Evolutionary conservation across 768 basidiomycete species (phyloP), one percentile per base, ranked within the genome.

Genomic region (Lentinula guzmanii): DNA sequence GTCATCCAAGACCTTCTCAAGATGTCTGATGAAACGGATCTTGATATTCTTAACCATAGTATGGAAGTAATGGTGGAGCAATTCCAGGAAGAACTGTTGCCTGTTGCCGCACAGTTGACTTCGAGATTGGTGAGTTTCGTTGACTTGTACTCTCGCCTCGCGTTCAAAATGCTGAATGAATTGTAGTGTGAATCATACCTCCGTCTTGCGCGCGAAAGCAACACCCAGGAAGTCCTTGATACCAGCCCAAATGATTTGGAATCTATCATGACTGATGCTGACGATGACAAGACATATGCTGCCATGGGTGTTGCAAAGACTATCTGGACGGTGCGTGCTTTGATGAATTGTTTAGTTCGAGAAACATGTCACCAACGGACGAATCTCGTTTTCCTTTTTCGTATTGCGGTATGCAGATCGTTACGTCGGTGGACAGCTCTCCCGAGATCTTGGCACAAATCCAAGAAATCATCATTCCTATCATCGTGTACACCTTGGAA

Each of bases 1-100:
- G 90, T 95, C 70, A 85, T 95, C 61, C 90, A 93, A 78, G 91
- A 90, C 70, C 77, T 95, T n/a, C 81, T 95, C 66, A 92, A 91
- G 71, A 79, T 96, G 48, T 86, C 90, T n/a, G 90, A 94, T 70
- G 91, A 95, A 73, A 93, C 91, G 50, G 93, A 95, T 70, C 76
- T 96, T 48, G 93, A 95, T 70, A 81, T 91, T 52, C 78, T 95
- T 60, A 93, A 91, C 68, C 79, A 77, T 63, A 84, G 88, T 67
- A 92, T 93, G 87, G 90, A 93, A 67, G 83, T 85, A 28, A 87
- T 95, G 84, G 93, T 95, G 15, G 86, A 92, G 65, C 82, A 83
- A 45, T 96, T 91, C 82, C 86, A 90, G 68, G 84, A 84, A 4
- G 90, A 95, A 76, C 77, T 96, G 5, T 76, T 93, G 4, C 93